Base-by-base conservation (phyloP, 768 basidiomycete species). In the Lactifluus rugatus region DNA sequence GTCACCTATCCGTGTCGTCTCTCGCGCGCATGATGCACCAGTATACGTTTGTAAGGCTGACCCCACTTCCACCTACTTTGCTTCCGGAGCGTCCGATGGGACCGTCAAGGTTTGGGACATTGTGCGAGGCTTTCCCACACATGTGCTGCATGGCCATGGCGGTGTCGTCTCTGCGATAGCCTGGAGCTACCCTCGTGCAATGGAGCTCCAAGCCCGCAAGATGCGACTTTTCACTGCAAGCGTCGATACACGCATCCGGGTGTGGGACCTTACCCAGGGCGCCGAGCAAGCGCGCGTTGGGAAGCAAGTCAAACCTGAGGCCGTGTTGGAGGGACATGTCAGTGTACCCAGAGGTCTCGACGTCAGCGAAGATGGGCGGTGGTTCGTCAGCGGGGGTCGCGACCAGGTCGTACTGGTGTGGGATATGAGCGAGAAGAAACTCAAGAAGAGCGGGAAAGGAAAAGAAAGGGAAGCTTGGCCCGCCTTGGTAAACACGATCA, bases 31-130 rank as follows among this genome's bases (percentile, higher is more conserved):
- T 66, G 89, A 93, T 52, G 88, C 93, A 3, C 95, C 96, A 13
- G 87, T 98, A 47, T 92, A 97, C 66, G 87, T 94, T 54, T 90
- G 89, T 67, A 82, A 78, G 62, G 72, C 81, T 14, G 94, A 91
- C 74, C 90, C 86, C 17, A 89, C 89, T 9, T 92, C 89, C 2
- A 85, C 88, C 2, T 87, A 95, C 63, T 79, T 97, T 62, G 96
- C 96, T 7, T 95, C 94, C 17, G 96, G 96, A 1, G 89, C 95
- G 11, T 92, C 95, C 7, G 96, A 99, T 63, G 95, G 96, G 23
- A 80, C 90, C 32, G 96, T 97, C 46, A 98, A 97, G 75, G 91
- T 99, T 10, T 98, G 93, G 93, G 87, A 96, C 69, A 83, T 93
- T 47, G 72, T 77, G 3, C 84, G 84, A 25, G 94, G 93, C 34